phyloP scores from a whole-genome alignment of 2,329 filamentous ascomycete genomes.

The Apiospora malaysiana region DNA sequence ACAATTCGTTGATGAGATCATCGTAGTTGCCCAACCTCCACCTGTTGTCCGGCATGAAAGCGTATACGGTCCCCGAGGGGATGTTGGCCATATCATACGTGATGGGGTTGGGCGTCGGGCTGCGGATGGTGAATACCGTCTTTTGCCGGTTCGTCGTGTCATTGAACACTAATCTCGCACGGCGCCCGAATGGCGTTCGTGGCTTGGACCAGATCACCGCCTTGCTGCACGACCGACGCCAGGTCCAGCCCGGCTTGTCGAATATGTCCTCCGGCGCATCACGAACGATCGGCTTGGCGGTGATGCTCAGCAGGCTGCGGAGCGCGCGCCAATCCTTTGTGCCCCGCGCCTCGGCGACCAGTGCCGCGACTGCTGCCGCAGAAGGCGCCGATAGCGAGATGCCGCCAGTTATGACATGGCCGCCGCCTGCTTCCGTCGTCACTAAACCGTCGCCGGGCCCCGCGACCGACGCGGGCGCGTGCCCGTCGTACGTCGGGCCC shows the following conservation, averaged over 20 bases:
- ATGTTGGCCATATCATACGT: constrained; percentile 46
- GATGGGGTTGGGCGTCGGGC: constrained; percentile 42
- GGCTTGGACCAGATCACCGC: constrained; percentile 49
- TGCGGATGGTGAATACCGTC: constrained; percentile 45
- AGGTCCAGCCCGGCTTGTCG: not conserved
- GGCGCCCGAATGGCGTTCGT: constrained; percentile 46
- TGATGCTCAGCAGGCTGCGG: constrained; percentile 36
- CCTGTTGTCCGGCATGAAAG: constrained; percentile 30
- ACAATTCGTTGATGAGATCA: constrained; percentile 25
- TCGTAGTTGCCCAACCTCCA: constrained; percentile 26
- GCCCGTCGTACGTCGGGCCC: not conserved
- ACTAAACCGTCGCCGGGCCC: not conserved
- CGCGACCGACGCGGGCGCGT: not conserved
- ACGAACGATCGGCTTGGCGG: constrained; percentile 31
- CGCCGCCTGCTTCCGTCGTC: constrained; percentile 39
- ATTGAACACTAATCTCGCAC: constrained; percentile 48
- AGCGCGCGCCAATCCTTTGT: constrained; percentile 33
- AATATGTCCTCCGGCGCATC: not conserved
- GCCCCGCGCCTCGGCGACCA: constrained; percentile 38
- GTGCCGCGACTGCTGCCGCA: constrained; percentile 45
- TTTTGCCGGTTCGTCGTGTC: constrained; percentile 47
- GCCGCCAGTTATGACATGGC: constrained; percentile 56
- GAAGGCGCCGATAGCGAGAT: constrained; percentile 60
- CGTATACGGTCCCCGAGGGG: constrained; percentile 46
- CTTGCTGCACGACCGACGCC: constrained; percentile 48